These are phyloP conservation scores for Pseudomicrostroma phylloplanum DNA, from an alignment of 1,284 basidiomycete genomes.

Conservation along the genomic window DNA sequence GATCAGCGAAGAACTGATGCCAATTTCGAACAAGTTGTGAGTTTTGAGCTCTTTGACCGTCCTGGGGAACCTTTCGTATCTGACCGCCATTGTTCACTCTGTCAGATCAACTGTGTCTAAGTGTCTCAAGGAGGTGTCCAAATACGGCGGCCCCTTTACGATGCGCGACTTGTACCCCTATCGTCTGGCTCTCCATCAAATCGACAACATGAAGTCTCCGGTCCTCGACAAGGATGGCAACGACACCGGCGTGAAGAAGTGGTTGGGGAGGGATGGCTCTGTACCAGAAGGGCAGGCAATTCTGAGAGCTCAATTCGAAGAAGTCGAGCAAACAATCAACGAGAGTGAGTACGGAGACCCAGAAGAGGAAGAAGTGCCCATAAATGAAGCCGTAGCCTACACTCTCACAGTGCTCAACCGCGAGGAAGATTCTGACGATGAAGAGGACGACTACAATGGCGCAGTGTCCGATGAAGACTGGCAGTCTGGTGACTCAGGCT, in stretches of 20 bases:
- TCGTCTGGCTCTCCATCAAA: constrained; percentile 89
- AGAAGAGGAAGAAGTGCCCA: neutral
- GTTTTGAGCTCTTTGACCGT: neutral
- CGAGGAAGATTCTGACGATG: constrained; percentile 45
- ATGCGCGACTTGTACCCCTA: constrained; percentile 97
- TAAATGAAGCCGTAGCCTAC: neutral
- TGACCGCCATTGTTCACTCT: neutral
- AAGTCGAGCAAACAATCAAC: constrained; percentile 89
- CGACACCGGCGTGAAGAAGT: constrained; percentile 36
- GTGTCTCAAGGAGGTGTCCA: constrained; percentile 91
- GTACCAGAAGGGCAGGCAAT: constrained; percentile 96
- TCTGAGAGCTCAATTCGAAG: constrained; percentile 87
- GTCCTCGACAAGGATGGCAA: constrained; percentile 66
- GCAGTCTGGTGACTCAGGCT: constrained; percentile 8
- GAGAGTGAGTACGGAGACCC: constrained; percentile 22
- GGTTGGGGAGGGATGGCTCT: constrained; percentile 59
- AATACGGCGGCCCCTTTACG: constrained; percentile 90
- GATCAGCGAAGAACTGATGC: constrained; percentile 96
- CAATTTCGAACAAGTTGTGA: constrained; percentile 63
- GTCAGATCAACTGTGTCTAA: constrained; percentile 54
- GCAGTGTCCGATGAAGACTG: constrained; percentile 14
- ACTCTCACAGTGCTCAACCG: constrained; percentile 34
- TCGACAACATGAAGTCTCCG: constrained; percentile 84
- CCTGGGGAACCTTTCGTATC: neutral
- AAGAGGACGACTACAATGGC: constrained; percentile 30